Evolutionary conservation across 306 rosid species (phyloP), one percentile per base, ranked within the genome.

Genomic region (Rubus parviflorus): DNA sequence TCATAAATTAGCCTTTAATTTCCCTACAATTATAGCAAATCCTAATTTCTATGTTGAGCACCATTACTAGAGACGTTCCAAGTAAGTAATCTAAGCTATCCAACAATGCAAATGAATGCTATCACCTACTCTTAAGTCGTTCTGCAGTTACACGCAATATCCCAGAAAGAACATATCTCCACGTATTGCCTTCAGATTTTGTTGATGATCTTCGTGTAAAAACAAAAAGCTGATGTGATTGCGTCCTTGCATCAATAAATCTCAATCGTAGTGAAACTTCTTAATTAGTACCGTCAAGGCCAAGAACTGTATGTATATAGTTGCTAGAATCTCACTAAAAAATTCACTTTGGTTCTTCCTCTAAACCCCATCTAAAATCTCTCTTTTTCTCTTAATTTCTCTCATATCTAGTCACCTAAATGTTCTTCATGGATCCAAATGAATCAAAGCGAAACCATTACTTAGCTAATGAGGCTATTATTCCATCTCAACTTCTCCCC

Each of bases 341-440:
- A 73, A 22, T 68, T 37, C 72, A 62, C 45, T 30, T 38, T 62
- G 43, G 68, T 35, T 62, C 72, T 74, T 69, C 64, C 62, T 77
- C 60, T 77, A 9, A 57, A 19, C 46, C 45, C 73, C 53, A 17
- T 41, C 25, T 58, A 17, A 22, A 5, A 61, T 43, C 52, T 83
- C 79, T 71, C 65, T 72, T 38, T n/a, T 46, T 80, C 75, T 47
- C 54, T 73, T n/a, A n/a, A n/a, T n/a, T 57, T 30, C 48, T 9
- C 7, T 41, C 47, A 3, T n/a, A 16, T 7, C 6, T 38, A 13
- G 23, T 22, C 38, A 38, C 73, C 76, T 70, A 2, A 70, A 35
- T 20, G 2, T 22, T 71, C 30, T 38, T 49, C 40, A 84, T 81
- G 85, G 83, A 73, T 47, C 23, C 51, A 57, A 82, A 73, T 74